A percentile compares a stretch with the other conserved stretches of the same genome.
Evolutionary conservation across 306 rosid genomes (phyloP).

Genomic region (Prinsepia uniflora): DNA sequence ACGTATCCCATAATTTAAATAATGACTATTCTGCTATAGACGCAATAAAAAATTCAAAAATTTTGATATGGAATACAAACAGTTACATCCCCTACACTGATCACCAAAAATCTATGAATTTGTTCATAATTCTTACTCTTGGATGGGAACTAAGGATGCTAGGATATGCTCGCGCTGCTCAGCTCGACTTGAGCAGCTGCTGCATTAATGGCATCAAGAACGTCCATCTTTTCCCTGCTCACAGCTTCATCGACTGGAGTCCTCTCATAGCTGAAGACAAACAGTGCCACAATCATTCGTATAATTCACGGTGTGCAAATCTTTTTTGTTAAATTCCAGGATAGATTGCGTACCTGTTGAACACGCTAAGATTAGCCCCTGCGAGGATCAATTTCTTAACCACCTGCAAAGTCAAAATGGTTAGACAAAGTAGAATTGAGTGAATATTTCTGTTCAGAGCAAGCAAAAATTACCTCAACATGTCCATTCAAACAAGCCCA

Average conservation of each 20-base stretch:
- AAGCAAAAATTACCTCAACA: constrained; percentile 50
- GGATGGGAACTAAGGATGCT: background rate
- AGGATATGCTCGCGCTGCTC: constrained; percentile 42
- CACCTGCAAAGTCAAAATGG: constrained; percentile 40
- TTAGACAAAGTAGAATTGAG: constrained; percentile 3
- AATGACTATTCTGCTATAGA: too few relatives aligned
- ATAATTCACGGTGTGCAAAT: background rate
- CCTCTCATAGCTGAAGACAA: constrained; percentile 61
- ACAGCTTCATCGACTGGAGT: constrained; percentile 92
- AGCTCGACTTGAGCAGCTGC: constrained; percentile 72
- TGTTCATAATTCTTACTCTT: background rate
- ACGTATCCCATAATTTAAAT: too few relatives aligned
- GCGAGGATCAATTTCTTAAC: constrained; percentile 82
- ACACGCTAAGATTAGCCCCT: constrained; percentile 61
- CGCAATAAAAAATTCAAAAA: too few relatives aligned
- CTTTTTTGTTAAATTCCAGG: background rate
- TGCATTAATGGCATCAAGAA: constrained; percentile 71
- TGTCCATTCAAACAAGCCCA: constrained; percentile 99
- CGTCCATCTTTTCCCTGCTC: constrained; percentile 56
- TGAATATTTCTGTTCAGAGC: background rate
- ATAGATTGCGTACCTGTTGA: constrained; percentile 53
- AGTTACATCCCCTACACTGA: too few relatives aligned
- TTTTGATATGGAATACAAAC: too few relatives aligned
- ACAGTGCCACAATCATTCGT: constrained; percentile 1
- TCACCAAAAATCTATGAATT: background rate